These are phyloP conservation scores for Macrolepiota fuliginosa DNA, from an alignment of 768 basidiomycete genomes.

Conservation along the genomic window DNA sequence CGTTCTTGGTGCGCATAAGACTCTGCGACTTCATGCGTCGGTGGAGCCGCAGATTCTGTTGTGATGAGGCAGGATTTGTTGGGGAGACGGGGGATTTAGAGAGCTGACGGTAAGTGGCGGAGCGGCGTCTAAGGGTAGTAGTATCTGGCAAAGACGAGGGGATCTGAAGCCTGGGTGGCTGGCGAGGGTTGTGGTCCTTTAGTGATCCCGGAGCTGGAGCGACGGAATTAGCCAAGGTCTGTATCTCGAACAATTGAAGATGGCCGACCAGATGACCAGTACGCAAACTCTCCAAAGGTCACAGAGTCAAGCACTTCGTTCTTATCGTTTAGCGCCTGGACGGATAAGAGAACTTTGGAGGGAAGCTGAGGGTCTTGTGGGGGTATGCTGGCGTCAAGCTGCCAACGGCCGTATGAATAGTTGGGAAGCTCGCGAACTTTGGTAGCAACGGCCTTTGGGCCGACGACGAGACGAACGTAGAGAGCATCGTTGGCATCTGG, in stretches of 20 bases:
- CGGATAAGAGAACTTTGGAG: slow-evolving; percentile 50
- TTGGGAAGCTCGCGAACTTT: slow-evolving; percentile 54
- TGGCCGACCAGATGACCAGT: slow-evolving; percentile 44
- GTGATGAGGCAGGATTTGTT: slow-evolving; percentile 36
- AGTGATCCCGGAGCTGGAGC: slow-evolving; percentile 16
- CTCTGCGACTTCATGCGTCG: slow-evolving; percentile 43
- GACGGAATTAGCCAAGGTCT: background rate
- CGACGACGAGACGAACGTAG: slow-evolving; percentile 74
- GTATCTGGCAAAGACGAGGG: slow-evolving; percentile 21
- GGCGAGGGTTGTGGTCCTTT: slow-evolving; percentile 16
- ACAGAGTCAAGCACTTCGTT: slow-evolving; percentile 59
- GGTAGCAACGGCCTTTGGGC: slow-evolving; percentile 64
- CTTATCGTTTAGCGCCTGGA: slow-evolving; percentile 58
- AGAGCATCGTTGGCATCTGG: slow-evolving; percentile 48
- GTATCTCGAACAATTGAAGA: slow-evolving; percentile 12
- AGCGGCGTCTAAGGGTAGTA: slow-evolving; percentile 36
- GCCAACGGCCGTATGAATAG: slow-evolving; percentile 52
- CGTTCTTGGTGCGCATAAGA: slow-evolving; percentile 40
- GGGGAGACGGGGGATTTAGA: slow-evolving; percentile 33
- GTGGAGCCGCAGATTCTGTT: slow-evolving; percentile 34
- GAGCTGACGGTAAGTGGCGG: slow-evolving; percentile 29
- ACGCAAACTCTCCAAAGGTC: slow-evolving; percentile 72
- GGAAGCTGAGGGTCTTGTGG: slow-evolving; percentile 44
- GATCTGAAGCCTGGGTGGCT: slow-evolving; percentile 32
- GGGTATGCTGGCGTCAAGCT: slow-evolving; percentile 63